Conservation (phyloP, 192 early-diverging fungal genomes). For the Rhizophagus prolifer region DNA sequence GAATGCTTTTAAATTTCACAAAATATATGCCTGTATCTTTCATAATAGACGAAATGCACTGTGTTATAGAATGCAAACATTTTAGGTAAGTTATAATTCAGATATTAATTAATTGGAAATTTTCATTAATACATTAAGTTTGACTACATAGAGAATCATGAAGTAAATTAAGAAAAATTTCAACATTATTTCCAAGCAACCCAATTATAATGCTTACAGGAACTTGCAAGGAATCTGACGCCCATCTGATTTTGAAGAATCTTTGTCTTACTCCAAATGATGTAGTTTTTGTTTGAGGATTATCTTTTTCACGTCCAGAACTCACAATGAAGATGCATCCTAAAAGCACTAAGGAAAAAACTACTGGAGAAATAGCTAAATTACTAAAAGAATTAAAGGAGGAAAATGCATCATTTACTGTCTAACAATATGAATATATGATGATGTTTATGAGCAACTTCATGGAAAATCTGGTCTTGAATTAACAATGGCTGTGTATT, state of each 20-base stretch:
- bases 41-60: background rate
- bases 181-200: background rate
- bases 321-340: background rate
- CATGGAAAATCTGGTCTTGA: background rate
- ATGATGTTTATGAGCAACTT: too few species aligned
- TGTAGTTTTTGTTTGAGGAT: background rate
- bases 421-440: too few species aligned
- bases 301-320: background rate
- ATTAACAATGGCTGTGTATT: background rate
- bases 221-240: conserved; percentile 3
- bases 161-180: background rate
- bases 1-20: too few species aligned
- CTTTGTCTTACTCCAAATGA: background rate
- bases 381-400: background rate
- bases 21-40: too few species aligned
- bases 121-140: background rate
- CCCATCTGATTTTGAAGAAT: background rate
- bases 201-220: background rate
- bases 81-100: background rate
- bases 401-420: background rate
- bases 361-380: background rate
- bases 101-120: background rate
- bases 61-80: background rate
- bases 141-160: background rate
- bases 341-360: background rate